Base-by-base conservation (phyloP, 495 filamentous ascomycete genomes). In the Podospora pseudopauciseta region DNA sequence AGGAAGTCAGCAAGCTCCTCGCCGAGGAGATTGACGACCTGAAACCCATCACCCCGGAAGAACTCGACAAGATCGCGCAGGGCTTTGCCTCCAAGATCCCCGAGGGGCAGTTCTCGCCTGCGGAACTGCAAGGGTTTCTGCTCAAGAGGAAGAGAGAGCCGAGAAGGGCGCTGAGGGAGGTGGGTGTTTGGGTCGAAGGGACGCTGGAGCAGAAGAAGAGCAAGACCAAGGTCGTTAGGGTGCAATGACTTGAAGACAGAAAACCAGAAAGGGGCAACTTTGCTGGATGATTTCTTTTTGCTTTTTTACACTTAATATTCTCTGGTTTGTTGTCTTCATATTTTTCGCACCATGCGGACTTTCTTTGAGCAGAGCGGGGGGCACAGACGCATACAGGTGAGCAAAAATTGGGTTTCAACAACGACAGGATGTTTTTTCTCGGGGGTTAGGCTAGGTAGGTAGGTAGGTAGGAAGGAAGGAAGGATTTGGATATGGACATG, bases 121-220 rank as follows among this genome's bases (percentile, higher is more conserved):
- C 90, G 4, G 88, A 92, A 73, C 85, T 93, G 59, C 90, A 92
- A 74, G 88, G 88, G 2, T 91, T 86, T 73, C 73, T 92, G 28
- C 75, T 92, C 19, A 87, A 85, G 71, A 78, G 87, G 60, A 90
- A 89, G 76, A 87, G 86, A 72, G 80, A 81, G 54, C 89, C 90
- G 18, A 76, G 80, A 44, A 78, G 78, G 61, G 89, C 90, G 32
- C 67, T 89, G n/a, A 75, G 74, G 19, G 83, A 87, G 68, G 85
- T 85, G 0, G 82, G 76, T 26, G 70, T 30, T 15, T 92, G 90
- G 90, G 82, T 84, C 4, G 76, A 80, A 20, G 80, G 78, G 9
- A 73, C 84, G 70, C 19, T 85, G 20, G 73, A 76, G 60, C 79
- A 79, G 71, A 85, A 81, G 74, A 75, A 75, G 68, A 76, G 71